These are phyloP conservation scores for Saksenaea vasiformis DNA, from an alignment of 371 early-diverging fungal species.

Conservation along the genomic window DNA sequence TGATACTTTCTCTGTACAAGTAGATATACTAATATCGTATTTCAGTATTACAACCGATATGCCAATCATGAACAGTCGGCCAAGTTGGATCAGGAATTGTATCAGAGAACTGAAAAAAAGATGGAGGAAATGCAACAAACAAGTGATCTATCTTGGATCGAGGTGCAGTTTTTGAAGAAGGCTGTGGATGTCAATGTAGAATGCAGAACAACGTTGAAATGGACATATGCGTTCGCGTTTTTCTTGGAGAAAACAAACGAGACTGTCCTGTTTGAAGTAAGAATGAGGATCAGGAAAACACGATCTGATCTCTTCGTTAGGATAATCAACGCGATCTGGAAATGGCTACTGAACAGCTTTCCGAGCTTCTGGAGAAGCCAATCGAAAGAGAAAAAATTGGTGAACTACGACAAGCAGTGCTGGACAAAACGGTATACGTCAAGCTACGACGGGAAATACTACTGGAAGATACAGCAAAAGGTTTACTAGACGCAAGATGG, in stretches of 20 bases:
- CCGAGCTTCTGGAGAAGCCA: conserved; percentile 86
- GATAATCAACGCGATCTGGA: conserved; percentile 97
- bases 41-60: conserved; percentile 87
- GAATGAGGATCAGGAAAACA: not conserved
- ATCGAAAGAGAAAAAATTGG: conserved; percentile 76
- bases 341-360: conserved; percentile 92
- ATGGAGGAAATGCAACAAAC: conserved; percentile 91
- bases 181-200: conserved; percentile 83
- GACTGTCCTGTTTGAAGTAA: conserved; percentile 80
- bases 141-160: conserved; percentile 90
- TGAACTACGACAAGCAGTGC: conserved; percentile 75
- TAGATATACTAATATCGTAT: not conserved
- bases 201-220: conserved; percentile 86
- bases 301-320: conserved; percentile 13
- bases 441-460: conserved; percentile 75
- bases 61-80: conserved; percentile 93
- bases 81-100: conserved; percentile 80
- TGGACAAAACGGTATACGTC: conserved; percentile 87
- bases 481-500: conserved; percentile 80
- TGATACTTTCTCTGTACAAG: conserved; percentile 14
- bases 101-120: conserved; percentile 80
- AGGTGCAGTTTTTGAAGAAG: conserved; percentile 91
- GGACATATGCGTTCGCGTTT: conserved; percentile 94
- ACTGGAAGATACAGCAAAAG: conserved; percentile 80
- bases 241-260: conserved; percentile 78